These are phyloP conservation scores for Russula sp. DNA, from an alignment of 768 basidiomycete genomes.

Conservation along the genomic window DNA sequence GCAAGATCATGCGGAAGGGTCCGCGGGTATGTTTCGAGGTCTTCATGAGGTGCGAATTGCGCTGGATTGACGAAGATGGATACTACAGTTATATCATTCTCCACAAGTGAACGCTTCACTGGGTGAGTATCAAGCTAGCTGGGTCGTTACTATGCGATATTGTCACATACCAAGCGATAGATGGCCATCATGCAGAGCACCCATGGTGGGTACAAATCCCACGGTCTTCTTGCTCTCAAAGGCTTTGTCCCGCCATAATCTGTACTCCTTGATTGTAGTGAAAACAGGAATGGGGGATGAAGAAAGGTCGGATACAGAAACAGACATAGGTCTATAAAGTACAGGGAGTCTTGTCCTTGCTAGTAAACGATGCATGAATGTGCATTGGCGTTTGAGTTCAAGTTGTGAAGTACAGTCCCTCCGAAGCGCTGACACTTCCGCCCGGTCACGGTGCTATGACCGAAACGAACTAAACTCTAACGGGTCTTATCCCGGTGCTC, in stretches of 20 bases:
- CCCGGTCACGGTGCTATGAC: too few relatives aligned
- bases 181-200: slow-evolving; percentile 92
- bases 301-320: slow-evolving; percentile 23
- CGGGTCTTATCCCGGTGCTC: background rate
- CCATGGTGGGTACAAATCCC: slow-evolving; percentile 98
- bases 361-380: background rate
- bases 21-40: slow-evolving; percentile 85
- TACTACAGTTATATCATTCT: slow-evolving; percentile 82
- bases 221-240: slow-evolving; percentile 58
- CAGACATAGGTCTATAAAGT: slow-evolving; percentile 2
- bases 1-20: slow-evolving; percentile 73
- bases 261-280: slow-evolving; percentile 52
- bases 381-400: background rate
- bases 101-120: slow-evolving; percentile 73
- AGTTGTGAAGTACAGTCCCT: background rate
- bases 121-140: background rate
- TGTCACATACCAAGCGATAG: slow-evolving; percentile 69
- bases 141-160: slow-evolving; percentile 10
- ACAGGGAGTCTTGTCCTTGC: background rate
- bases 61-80: slow-evolving; percentile 98
- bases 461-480: background rate
- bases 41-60: slow-evolving; percentile 95
- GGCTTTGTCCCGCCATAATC: slow-evolving; percentile 69
- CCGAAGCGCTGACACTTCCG: too few relatives aligned
- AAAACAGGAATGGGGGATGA: slow-evolving; percentile 42